Percentiles rank a stretch among this genome's conserved stretches.
Conservation (phyloP, 2,329 filamentous ascomycete species). For the Volutella citrinella region DNA sequence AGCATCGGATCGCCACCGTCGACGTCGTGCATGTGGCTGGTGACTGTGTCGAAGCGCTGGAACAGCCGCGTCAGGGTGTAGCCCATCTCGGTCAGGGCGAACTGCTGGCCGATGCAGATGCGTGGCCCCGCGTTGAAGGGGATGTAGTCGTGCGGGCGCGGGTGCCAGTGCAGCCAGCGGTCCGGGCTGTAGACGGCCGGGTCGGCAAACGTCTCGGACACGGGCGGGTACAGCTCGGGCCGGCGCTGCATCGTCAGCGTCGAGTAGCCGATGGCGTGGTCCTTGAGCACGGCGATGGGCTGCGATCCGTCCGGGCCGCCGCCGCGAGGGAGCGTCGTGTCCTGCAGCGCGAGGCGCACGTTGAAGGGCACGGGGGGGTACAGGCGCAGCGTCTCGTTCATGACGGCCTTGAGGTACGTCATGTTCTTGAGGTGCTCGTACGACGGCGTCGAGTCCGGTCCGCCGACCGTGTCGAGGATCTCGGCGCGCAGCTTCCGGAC, state of each 20-base stretch:
- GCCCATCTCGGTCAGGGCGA: slow-evolving; percentile 72
- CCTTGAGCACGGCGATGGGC: slow-evolving; percentile 65
- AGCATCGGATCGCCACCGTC: slow-evolving; percentile 53
- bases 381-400: slow-evolving; percentile 75
- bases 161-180: slow-evolving; percentile 62
- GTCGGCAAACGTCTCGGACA: slow-evolving; percentile 42
- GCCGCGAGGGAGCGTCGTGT: slow-evolving; percentile 72
- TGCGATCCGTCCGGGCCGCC: slow-evolving; percentile 60
- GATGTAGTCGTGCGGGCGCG: slow-evolving; percentile 67
- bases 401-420: slow-evolving; percentile 72
- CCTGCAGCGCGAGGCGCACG: slow-evolving; percentile 65
- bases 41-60: slow-evolving; percentile 66
- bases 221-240: slow-evolving; percentile 55
- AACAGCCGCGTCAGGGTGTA: slow-evolving; percentile 72
- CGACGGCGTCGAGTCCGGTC: slow-evolving; percentile 57
- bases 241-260: slow-evolving; percentile 73
- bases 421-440: slow-evolving; percentile 84
- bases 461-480: slow-evolving; percentile 67
- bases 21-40: slow-evolving; percentile 53
- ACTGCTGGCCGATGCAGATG: slow-evolving; percentile 78
- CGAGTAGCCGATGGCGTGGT: slow-evolving; percentile 64
- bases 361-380: slow-evolving; percentile 81
- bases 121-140: slow-evolving; percentile 74
- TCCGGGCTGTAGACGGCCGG: slow-evolving; percentile 60
- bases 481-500: slow-evolving; percentile 69